Evolutionary conservation across 768 basidiomycete genomes (phyloP).

Genomic region (Lactarius psammicola): DNA sequence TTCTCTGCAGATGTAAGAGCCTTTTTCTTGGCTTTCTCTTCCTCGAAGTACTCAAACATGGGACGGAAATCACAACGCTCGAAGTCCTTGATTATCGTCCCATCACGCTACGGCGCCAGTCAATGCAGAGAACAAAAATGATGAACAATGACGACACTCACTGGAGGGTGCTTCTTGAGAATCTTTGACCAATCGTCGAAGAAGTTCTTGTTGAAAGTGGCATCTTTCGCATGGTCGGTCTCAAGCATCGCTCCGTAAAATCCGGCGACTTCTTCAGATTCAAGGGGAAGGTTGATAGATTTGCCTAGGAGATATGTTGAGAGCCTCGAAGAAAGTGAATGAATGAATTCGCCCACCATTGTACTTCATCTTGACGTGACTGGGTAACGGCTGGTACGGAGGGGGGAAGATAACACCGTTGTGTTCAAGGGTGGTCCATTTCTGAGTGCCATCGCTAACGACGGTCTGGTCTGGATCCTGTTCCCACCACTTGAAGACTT

Average conservation of each 20-base stretch:
- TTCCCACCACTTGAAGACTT: constrained; percentile 88
- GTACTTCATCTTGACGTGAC: constrained; percentile 89
- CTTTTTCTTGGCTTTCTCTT: constrained; percentile 92
- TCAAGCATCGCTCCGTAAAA: constrained; percentile 94
- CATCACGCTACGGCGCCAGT: constrained; percentile 52
- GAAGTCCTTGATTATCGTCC: constrained; percentile 70
- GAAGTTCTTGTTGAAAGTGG: constrained; percentile 90
- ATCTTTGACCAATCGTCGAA: constrained; percentile 86
- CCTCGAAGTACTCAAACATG: constrained; percentile 91
- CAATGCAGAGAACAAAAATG: neutral
- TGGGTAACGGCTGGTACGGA: constrained; percentile 83
- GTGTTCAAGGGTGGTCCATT: constrained; percentile 97
- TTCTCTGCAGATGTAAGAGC: constrained; percentile 80
- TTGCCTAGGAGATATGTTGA: constrained; percentile 52
- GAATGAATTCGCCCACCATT: constrained; percentile 57
- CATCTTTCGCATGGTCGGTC: constrained; percentile 88
- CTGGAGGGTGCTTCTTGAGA: constrained; percentile 79
- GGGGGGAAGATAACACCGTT: constrained; percentile 95
- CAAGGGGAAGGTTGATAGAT: constrained; percentile 72
- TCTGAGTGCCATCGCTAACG: constrained; percentile 72
- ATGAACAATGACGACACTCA: constrained; percentile 42
- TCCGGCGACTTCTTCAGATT: constrained; percentile 93
- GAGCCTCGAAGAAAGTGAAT: constrained; percentile 18
- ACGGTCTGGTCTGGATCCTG: constrained; percentile 45
- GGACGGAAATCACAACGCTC: constrained; percentile 90